Conservation (phyloP, 208 protist species). For the Leishmania major region DNA sequence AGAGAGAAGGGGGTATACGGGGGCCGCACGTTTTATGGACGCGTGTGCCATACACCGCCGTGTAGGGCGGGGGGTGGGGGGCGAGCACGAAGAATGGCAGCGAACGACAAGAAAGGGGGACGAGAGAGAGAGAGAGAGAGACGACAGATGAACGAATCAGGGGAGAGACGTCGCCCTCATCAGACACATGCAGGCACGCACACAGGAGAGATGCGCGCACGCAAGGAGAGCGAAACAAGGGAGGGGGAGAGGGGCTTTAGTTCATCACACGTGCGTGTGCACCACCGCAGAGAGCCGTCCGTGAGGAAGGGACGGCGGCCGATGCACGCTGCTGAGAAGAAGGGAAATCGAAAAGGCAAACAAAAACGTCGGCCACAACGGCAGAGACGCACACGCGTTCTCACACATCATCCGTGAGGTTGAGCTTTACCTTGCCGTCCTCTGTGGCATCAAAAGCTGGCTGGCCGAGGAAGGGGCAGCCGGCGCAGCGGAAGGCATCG, state of each 20-base stretch:
- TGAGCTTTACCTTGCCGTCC: conserved; percentile 88
- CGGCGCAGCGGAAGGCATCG: conserved; percentile 91
- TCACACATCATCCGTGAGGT: conserved; percentile 80
- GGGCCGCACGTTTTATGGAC: neutral
- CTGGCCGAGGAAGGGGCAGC: conserved; percentile 85
- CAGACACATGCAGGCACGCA: neutral
- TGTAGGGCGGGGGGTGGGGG: neutral
- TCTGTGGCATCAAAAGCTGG: conserved; percentile 84
- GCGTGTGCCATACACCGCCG: neutral
- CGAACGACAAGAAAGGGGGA: neutral
- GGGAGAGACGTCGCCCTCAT: neutral
- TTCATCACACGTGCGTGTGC: neutral
- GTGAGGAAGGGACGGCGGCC: neutral
- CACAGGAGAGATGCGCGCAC: neutral
- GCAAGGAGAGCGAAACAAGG: neutral
- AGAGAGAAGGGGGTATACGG: neutral
- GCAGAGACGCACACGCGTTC: neutral
- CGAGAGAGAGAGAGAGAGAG: neutral
- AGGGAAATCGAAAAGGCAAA: neutral
- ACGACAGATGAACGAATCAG: neutral
- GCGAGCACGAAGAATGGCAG: neutral
- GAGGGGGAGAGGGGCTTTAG: neutral
- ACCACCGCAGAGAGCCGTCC: neutral
- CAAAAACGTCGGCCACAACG: neutral
- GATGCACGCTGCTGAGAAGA: neutral